A percentile compares a stretch with the other conserved stretches of the same genome.
phyloP scores from a whole-genome alignment of 2,329 filamentous ascomycete genomes.

The Pseudogymnoascus sp. region DNA sequence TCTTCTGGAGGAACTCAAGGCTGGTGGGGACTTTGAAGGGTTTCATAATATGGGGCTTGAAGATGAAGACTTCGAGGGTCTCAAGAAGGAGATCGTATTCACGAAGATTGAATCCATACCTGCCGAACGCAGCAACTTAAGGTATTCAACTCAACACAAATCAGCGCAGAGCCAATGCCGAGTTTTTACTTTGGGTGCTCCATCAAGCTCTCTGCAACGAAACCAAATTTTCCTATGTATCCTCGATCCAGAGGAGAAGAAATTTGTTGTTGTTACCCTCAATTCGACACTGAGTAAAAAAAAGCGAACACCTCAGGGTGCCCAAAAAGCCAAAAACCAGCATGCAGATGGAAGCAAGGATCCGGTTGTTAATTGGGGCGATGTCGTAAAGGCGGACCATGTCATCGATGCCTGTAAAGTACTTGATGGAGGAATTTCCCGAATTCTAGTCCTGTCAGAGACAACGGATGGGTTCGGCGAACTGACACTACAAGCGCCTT shows the following conservation, averaged over 20 bases:
- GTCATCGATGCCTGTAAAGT: slow-evolving; percentile 67
- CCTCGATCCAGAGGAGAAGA: slow-evolving; percentile 58
- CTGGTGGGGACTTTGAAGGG: slow-evolving; percentile 54
- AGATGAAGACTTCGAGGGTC: slow-evolving; percentile 61
- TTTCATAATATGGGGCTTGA: slow-evolving; percentile 65
- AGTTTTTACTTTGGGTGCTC: slow-evolving; percentile 59
- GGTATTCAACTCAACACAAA: slow-evolving; percentile 47
- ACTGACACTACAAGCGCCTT: slow-evolving; percentile 65
- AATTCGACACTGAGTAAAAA: slow-evolving; percentile 35
- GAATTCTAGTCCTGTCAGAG: slow-evolving; percentile 61
- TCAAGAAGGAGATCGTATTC: slow-evolving; percentile 64
- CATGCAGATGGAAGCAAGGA: slow-evolving; percentile 19
- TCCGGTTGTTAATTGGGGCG: slow-evolving; percentile 22
- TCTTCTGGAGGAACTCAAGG: slow-evolving; percentile 58
- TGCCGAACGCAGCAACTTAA: slow-evolving; percentile 50
- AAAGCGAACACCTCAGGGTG: slow-evolving; percentile 6
- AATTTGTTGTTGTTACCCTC: slow-evolving; percentile 58
- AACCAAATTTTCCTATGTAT: slow-evolving; percentile 58
- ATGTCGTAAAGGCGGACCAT: slow-evolving; percentile 44
- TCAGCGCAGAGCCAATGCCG: slow-evolving; percentile 47
- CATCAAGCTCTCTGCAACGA: slow-evolving; percentile 44
- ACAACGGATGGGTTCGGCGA: slow-evolving; percentile 54
- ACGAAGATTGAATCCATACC: slow-evolving; percentile 61
- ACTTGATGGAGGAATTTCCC: slow-evolving; percentile 55
- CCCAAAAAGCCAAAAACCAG: slow-evolving; percentile 12